Evolutionary conservation across 2,329 filamentous ascomycete genomes (phyloP), one percentile per base, ranked within the genome.

Genomic region (Microdochium paspali): DNA sequence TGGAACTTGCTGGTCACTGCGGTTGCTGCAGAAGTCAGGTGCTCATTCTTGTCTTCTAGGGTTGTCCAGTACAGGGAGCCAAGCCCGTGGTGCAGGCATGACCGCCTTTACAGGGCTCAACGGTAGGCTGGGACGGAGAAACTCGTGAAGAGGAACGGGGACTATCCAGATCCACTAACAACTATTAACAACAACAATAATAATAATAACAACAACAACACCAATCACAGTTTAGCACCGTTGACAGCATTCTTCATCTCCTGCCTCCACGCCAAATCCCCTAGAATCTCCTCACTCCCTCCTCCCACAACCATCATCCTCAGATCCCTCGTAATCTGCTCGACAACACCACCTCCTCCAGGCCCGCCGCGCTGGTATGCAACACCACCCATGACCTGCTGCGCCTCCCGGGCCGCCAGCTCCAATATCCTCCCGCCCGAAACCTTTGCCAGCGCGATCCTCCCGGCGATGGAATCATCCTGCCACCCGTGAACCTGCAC

Each of bases 241-340:
- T 24, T 44, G 20, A 48, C 47, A 7, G 49, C 54, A 24, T 45
- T 50, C 49, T 56, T 59, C 3, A 51, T 47, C 54, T 74, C 71
- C 55, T 74, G 68, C 24, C 65, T 63, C 5, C 73, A 64, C 7
- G 69, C 68, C 46, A 74, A 47, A 51, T 75, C 71, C 0, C 65
- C 65, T 39, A 74, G 58, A 45, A 75, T 74, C 55, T 75, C 72
- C 50, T 76, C 72, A 44, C 69, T 72, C 0, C 72, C 72, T n/a
- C 71, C 71, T 5, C 72, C 70, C 0, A 74, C 64, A 4, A 72
- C 71, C 68, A 74, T 71, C 58, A 74, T 72, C 23, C 72, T 59
- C 28, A 75, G 57, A 55, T 75, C 72, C 1, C 72, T 58, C 47
- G 66, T 72, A 39, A 74, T 70, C 53, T 74, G 72, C 58, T 75